These are phyloP conservation scores for Umbelopsis sp. DNA, from an alignment of 371 early-diverging fungal species.

Conservation along the genomic window DNA sequence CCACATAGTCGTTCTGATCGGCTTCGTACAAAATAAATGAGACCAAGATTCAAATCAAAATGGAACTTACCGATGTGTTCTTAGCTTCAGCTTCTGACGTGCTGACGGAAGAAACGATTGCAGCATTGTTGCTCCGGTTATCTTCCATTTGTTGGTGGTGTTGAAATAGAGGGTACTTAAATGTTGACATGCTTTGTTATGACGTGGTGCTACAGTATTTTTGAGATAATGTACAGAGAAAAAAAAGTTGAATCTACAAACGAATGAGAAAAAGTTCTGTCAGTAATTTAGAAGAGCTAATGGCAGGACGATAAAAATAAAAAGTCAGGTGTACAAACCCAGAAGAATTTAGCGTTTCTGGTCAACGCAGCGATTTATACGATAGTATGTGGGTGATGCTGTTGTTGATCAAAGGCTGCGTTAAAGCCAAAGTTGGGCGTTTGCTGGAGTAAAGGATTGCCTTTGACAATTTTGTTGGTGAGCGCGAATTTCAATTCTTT, in stretches of 20 bases:
- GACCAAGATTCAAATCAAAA: not conserved
- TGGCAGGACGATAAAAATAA: not conserved
- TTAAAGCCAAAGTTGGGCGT: constrained; percentile 14
- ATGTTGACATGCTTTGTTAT: constrained; percentile 17
- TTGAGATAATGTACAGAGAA: constrained; percentile 9
- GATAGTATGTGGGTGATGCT: constrained; percentile 12
- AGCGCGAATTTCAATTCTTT: constrained; percentile 9
- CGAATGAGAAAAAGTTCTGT: not conserved
- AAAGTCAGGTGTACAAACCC: not conserved
- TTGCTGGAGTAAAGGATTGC: not conserved
- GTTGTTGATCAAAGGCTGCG: constrained; percentile 9
- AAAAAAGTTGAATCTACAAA: not conserved
- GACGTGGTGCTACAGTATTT: constrained; percentile 17
- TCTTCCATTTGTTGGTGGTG: constrained; percentile 16
- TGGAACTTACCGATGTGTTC: constrained; percentile 3
- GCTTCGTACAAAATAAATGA: not conserved
- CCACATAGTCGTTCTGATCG: not conserved
- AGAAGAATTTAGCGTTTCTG: constrained; percentile 1
- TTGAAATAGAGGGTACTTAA: constrained; percentile 15
- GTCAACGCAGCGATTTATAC: constrained; percentile 9
- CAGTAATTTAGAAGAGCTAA: not conserved
- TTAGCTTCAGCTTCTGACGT: constrained; percentile 11
- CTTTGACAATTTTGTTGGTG: constrained; percentile 19
- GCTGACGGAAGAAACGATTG: constrained; percentile 14
- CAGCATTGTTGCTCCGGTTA: constrained; percentile 18